phyloP scores from a whole-genome alignment of 2,329 filamentous ascomycete species.

The Didymella lethalis region DNA sequence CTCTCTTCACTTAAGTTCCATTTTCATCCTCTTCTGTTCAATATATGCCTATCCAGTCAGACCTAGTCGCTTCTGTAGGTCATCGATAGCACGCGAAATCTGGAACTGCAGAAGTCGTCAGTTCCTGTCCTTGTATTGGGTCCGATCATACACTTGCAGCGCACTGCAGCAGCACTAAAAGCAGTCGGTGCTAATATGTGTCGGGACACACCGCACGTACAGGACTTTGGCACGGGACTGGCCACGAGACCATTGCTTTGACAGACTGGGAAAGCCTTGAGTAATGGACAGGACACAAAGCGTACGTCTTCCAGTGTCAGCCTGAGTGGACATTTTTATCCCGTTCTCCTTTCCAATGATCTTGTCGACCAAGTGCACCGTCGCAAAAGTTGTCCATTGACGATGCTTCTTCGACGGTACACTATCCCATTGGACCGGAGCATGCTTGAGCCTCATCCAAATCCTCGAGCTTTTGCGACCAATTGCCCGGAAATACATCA shows the following conservation, averaged over 20 bases:
- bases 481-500: conserved; percentile 11
- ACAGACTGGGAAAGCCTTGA: background rate
- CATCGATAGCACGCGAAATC: background rate
- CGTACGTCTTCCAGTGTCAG: background rate
- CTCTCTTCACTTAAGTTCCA: background rate
- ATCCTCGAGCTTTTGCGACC: conserved; percentile 1
- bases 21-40: background rate
- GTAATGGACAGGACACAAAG: background rate
- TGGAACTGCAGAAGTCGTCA: background rate
- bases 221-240: background rate
- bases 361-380: conserved; percentile 4
- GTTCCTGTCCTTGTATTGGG: background rate
- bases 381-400: conserved; percentile 5
- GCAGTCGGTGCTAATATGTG: background rate
- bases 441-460: conserved; percentile 13
- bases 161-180: background rate
- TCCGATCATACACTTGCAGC: background rate
- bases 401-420: background rate
- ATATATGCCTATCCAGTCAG: background rate
- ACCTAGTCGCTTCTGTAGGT: background rate
- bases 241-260: background rate
- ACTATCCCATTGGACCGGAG: conserved; percentile 11
- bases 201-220: background rate
- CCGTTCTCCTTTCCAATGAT: conserved; percentile 1
- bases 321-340: background rate